Conservation (phyloP, 2,329 filamentous ascomycete genomes). For the Arthrobotrys musiformis region DNA sequence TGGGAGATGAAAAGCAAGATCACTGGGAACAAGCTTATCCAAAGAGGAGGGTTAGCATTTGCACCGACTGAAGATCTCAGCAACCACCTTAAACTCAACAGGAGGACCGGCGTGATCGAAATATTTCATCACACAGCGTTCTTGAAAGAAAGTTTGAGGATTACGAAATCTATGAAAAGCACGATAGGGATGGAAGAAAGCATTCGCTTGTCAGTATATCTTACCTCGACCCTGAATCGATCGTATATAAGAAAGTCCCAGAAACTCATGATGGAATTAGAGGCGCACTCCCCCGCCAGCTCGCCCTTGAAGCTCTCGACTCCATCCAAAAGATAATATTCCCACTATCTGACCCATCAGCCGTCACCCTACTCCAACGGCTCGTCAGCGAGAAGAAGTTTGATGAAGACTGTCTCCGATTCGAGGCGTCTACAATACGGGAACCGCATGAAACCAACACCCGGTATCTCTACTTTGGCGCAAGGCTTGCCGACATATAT, state of each 20-base stretch:
- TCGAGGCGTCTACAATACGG: slow-evolving; percentile 37
- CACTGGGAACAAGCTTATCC: slow-evolving; percentile 59
- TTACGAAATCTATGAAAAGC: slow-evolving; percentile 28
- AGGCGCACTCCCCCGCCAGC: slow-evolving; percentile 57
- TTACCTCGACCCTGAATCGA: background rate
- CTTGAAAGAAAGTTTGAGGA: slow-evolving; percentile 60
- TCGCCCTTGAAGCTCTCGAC: slow-evolving; percentile 59
- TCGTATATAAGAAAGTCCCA: background rate
- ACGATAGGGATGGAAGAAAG: slow-evolving; percentile 33
- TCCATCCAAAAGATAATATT: slow-evolving; percentile 59
- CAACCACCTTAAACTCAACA: slow-evolving; percentile 60
- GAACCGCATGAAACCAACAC: slow-evolving; percentile 40
- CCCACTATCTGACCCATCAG: slow-evolving; percentile 54
- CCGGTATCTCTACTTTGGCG: slow-evolving; percentile 42
- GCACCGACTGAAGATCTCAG: slow-evolving; percentile 60
- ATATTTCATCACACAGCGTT: slow-evolving; percentile 61
- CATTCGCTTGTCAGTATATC: slow-evolving; percentile 26
- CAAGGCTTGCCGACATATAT: slow-evolving; percentile 43
- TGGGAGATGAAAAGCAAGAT: slow-evolving; percentile 57
- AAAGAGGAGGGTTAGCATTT: slow-evolving; percentile 58
- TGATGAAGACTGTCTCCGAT: slow-evolving; percentile 44
- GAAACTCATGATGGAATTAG: background rate
- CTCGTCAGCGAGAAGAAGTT: slow-evolving; percentile 25
- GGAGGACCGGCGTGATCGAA: slow-evolving; percentile 58
- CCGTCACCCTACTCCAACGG: slow-evolving; percentile 20